These are phyloP conservation scores for Saksenaea oblongispora DNA, from an alignment of 371 early-diverging fungal genomes.

Conservation along the genomic window DNA sequence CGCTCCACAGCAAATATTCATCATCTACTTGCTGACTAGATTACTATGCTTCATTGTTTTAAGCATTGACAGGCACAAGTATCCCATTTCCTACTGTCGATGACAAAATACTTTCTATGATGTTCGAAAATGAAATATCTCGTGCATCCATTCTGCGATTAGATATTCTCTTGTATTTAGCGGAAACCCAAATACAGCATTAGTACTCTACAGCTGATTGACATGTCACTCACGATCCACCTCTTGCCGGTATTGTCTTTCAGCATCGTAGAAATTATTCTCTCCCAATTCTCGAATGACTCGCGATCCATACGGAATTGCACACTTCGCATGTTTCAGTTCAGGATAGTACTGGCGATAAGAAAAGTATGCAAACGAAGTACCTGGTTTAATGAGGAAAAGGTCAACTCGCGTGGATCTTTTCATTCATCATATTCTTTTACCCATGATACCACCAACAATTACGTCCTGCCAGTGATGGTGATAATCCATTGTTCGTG, in stretches of 20 bases:
- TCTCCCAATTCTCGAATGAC: background rate
- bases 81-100: background rate
- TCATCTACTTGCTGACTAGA: too few relatives aligned
- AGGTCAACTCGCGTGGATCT: background rate
- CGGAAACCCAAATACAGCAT: background rate
- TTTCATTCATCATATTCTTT: background rate
- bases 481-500: slow-evolving; percentile 76
- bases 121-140: background rate
- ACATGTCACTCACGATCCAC: background rate
- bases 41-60: background rate
- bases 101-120: background rate
- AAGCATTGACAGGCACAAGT: background rate
- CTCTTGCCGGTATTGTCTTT: background rate
- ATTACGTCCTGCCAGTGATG: slow-evolving; percentile 88
- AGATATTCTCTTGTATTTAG: background rate
- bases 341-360: slow-evolving; percentile 23
- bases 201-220: background rate
- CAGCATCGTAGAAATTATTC: background rate
- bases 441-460: slow-evolving; percentile 58
- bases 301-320: background rate
- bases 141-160: background rate
- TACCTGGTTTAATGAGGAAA: background rate
- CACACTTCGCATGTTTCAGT: slow-evolving; percentile 8
- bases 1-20: too few relatives aligned
- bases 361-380: slow-evolving; percentile 16